phyloP scores from a whole-genome alignment of 2,329 filamentous ascomycete species.

The Fusarium metavorans region DNA sequence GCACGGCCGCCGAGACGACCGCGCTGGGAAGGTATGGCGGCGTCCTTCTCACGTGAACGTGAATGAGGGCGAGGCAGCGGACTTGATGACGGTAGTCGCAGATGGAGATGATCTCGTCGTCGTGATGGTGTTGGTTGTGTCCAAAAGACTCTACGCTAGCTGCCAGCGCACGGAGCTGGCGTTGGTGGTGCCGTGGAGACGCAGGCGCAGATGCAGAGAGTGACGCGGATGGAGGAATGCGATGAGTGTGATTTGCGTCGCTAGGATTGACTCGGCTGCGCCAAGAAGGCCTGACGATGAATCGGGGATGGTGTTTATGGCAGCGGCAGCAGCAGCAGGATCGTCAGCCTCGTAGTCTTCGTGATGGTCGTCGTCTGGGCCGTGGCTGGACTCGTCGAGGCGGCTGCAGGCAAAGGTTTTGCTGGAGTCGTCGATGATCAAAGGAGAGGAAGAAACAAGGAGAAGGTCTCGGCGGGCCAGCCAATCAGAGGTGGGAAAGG shows the following conservation, averaged over 20 bases:
- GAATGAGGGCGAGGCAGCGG: slow-evolving; percentile 21
- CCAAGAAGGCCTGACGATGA: slow-evolving; percentile 1
- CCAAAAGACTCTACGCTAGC: slow-evolving; percentile 23
- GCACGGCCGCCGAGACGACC: slow-evolving; percentile 62
- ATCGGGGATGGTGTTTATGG: background rate
- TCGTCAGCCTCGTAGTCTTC: slow-evolving; percentile 3
- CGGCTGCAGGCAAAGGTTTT: slow-evolving; percentile 32
- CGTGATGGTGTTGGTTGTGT: slow-evolving; percentile 14
- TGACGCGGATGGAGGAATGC: slow-evolving; percentile 30
- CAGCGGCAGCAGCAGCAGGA: background rate
- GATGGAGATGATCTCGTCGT: background rate
- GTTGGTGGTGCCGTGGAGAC: slow-evolving; percentile 27
- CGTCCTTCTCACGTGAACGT: slow-evolving; percentile 41
- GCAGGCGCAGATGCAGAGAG: slow-evolving; percentile 19
- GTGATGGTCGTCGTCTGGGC: background rate
- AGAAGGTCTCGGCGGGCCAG: slow-evolving; percentile 8
- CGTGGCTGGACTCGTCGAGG: slow-evolving; percentile 9
- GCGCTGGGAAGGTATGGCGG: slow-evolving; percentile 50
- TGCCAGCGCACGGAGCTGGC: slow-evolving; percentile 29
- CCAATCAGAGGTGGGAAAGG: slow-evolving; percentile 3
- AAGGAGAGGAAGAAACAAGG: slow-evolving; percentile 38
- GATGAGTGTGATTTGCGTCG: slow-evolving; percentile 24
- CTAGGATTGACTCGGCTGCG: slow-evolving; percentile 22
- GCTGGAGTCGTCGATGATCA: slow-evolving; percentile 40
- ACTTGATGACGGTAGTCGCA: background rate